Evolutionary conservation across 2,329 filamentous ascomycete species (phyloP).

Genomic region (Beauveria sp.): DNA sequence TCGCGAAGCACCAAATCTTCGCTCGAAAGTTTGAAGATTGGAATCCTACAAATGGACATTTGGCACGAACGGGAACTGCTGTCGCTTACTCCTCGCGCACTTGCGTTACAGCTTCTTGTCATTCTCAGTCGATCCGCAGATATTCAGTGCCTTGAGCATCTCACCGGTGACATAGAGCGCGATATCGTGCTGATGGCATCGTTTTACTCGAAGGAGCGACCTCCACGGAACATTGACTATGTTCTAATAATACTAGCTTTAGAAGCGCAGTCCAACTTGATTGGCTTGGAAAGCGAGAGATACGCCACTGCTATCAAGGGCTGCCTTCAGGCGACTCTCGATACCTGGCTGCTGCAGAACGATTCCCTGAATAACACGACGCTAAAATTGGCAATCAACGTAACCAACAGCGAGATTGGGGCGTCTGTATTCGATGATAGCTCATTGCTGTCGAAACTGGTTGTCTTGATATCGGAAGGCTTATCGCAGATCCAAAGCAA

Average conservation of each 20-base stretch:
- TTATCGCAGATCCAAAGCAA: conserved; percentile 42
- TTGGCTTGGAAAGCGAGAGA: conserved; percentile 12
- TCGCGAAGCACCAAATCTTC: conserved; percentile 55
- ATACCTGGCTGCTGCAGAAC: conserved; percentile 23
- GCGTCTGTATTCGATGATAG: conserved; percentile 62
- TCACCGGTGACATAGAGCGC: conserved; percentile 23
- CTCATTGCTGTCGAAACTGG: conserved; percentile 42
- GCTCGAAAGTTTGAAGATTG: conserved; percentile 45
- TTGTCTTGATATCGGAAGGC: conserved; percentile 41
- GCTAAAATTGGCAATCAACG: conserved; percentile 65
- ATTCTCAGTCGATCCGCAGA: conserved; percentile 8
- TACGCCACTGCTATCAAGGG: conserved; percentile 23
- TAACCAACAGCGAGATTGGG: conserved; percentile 74
- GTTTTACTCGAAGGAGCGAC: conserved; percentile 14
- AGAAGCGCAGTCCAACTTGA: conserved; percentile 26
- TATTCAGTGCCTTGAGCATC: conserved; percentile 14
- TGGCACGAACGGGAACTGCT: conserved; percentile 51
- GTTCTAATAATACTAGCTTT: conserved; percentile 35
- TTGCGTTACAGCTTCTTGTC: conserved; percentile 55
- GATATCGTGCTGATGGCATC: conserved; percentile 21
- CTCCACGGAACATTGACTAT: conserved; percentile 29
- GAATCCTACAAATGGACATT: conserved; percentile 44
- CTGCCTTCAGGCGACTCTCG: conserved; percentile 23
- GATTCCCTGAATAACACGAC: conserved; percentile 21
- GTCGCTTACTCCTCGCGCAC: conserved; percentile 51